Base-by-base conservation (phyloP, 257 asterid genomes). In the Capsicum pubescens region DNA sequence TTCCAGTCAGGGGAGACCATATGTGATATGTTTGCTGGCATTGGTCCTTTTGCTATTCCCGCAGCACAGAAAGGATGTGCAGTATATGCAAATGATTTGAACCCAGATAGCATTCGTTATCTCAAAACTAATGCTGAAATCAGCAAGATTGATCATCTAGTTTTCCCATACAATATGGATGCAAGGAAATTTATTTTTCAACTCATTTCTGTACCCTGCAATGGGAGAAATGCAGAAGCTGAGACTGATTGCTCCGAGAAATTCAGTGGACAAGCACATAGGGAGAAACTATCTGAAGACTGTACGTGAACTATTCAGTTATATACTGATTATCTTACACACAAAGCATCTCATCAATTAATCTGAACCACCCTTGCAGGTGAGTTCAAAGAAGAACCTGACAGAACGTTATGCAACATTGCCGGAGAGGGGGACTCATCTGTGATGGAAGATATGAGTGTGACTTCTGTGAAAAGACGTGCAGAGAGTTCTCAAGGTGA, bases 11-110 rank as follows among this genome's bases (percentile, higher is more conserved):
- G 97, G 82, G 95, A 95, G 86, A 85, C 88, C 56, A 83, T 95
- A 69, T 95, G 98, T 78, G 99, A 95, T 84, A 94, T 95, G 98
- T 95, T 95, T 94, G 89, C 99, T 10, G 99, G 98, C 80, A 91
- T 94, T 85, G 99, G 99, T 83, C 99, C 99, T 46, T 95, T 95
- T 84, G 95, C 91, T 83, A 92, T 96, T 89, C 98, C 99, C 61
- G 99, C 99, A 17, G 97, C 98, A 69, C 98, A 92, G 83, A 96
- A 92, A 87, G 99, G 98, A 80, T 96, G 99, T 87, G 85, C 85
- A 26, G 99, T 96, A 39, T 93, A 88, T 83, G 99, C 99, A 59
- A 96, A 96, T 77, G 99, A 96, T 89, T 86, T 96, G 86, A 96
- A 96, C 80, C 99, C 99, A 39, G 98, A 93, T 81, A 96, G 99